Percentiles rank a stretch among this genome's conserved stretches.
These are phyloP conservation scores for Mycena albidolilacea DNA, from an alignment of 768 basidiomycete species.

Conservation along the genomic window DNA sequence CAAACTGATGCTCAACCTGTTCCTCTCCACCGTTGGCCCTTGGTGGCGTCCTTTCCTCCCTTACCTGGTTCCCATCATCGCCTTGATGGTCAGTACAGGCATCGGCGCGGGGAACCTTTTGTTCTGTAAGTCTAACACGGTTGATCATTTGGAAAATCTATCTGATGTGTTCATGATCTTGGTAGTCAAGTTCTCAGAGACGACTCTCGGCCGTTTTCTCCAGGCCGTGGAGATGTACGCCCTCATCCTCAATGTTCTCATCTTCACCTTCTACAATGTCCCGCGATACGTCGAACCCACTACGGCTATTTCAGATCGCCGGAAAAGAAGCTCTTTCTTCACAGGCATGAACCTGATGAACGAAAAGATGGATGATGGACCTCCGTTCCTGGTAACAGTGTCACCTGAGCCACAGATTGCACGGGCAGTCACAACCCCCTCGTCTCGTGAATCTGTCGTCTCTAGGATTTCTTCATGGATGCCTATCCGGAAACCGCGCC, in stretches of 20 bases:
- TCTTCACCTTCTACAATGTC: slow-evolving; percentile 56
- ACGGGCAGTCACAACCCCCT: slow-evolving; percentile 28
- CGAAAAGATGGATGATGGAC: slow-evolving; percentile 41
- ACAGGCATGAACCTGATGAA: slow-evolving; percentile 25
- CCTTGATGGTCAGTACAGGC: slow-evolving; percentile 66
- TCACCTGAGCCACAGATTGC: slow-evolving; percentile 22
- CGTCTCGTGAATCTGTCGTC: slow-evolving; percentile 41
- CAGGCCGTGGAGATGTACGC: slow-evolving; percentile 76
- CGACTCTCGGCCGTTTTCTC: slow-evolving; percentile 75
- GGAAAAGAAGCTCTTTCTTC: slow-evolving; percentile 40
- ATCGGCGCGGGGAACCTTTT: slow-evolving; percentile 71
- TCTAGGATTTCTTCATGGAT: slow-evolving; percentile 58
- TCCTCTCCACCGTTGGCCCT: slow-evolving; percentile 56
- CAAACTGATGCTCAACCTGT: slow-evolving; percentile 73
- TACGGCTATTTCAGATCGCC: slow-evolving; percentile 10
- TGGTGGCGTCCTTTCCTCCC: slow-evolving; percentile 61
- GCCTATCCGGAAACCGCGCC: slow-evolving; percentile 46
- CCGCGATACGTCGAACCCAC: slow-evolving; percentile 28
- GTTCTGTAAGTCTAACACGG: slow-evolving; percentile 61
- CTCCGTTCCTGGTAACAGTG: slow-evolving; percentile 38
- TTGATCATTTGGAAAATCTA: background rate
- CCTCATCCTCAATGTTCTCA: slow-evolving; percentile 70
- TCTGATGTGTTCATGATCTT: slow-evolving; percentile 21
- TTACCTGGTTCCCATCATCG: slow-evolving; percentile 65
- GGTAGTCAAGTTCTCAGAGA: slow-evolving; percentile 79